Percentiles rank a stretch among this genome's conserved stretches.
phyloP scores from a whole-genome alignment of 129 eudicot species.

The Oenanthe sinensis region DNA sequence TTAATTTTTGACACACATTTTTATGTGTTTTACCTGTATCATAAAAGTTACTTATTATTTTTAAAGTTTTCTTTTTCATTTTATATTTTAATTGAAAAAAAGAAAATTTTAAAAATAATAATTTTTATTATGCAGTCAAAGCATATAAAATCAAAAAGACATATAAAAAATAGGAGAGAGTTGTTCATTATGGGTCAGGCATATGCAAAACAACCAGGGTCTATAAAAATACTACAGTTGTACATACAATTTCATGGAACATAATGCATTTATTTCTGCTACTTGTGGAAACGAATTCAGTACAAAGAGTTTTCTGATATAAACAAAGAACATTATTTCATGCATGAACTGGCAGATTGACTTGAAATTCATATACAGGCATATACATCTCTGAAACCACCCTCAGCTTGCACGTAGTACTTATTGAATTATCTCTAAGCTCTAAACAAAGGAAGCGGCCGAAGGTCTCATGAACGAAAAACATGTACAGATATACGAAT shows the following conservation, averaged over 20 bases:
- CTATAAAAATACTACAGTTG: too few relatives aligned
- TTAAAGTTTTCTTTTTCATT: too few relatives aligned
- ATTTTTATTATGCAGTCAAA: too few relatives aligned
- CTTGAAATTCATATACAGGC: neutral
- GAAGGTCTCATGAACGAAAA: neutral
- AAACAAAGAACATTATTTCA: neutral
- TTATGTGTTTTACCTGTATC: too few relatives aligned
- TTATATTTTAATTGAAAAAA: too few relatives aligned
- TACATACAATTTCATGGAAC: neutral
- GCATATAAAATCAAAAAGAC: too few relatives aligned
- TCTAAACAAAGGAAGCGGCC: neutral
- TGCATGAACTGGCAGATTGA: neutral
- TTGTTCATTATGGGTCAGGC: too few relatives aligned
- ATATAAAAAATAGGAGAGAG: too few relatives aligned
- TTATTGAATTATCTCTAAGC: neutral
- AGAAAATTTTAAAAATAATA: too few relatives aligned
- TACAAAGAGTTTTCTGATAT: neutral
- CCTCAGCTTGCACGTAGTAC: neutral
- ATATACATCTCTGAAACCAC: neutral
- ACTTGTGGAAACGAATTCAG: neutral
- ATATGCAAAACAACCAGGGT: too few relatives aligned
- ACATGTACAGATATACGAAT: neutral
- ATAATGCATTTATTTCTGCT: neutral
- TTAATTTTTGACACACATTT: too few relatives aligned
- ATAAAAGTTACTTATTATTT: too few relatives aligned